These are phyloP conservation scores for Amylocarpus encephaloides DNA, from an alignment of 2,329 filamentous ascomycete genomes.

Conservation along the genomic window DNA sequence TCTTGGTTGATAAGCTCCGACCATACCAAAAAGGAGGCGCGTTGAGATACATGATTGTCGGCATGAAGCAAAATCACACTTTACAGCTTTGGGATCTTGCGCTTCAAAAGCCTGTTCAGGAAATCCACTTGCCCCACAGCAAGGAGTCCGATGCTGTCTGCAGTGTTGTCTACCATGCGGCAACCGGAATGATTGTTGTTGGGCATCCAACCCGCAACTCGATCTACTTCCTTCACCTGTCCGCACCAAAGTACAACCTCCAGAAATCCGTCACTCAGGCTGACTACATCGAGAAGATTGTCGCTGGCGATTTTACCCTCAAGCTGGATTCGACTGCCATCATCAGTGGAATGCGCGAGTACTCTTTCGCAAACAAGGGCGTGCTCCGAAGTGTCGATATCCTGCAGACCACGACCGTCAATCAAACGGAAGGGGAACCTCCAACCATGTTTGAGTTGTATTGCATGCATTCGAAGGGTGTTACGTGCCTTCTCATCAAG, in stretches of 20 bases:
- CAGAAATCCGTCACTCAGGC: constrained; percentile 75
- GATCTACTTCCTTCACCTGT: constrained; percentile 93
- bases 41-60: constrained; percentile 90
- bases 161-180: constrained; percentile 89
- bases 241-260: constrained; percentile 86
- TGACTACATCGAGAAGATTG: constrained; percentile 74
- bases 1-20: constrained; percentile 92
- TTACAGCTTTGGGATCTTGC: constrained; percentile 97
- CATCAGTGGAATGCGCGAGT: constrained; percentile 93
- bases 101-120: constrained; percentile 90
- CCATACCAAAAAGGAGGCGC: constrained; percentile 87
- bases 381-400: constrained; percentile 86
- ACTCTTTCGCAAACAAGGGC: constrained; percentile 82
- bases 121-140: constrained; percentile 91
- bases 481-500: constrained; percentile 82
- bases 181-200: constrained; percentile 87
- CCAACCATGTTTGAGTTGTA: constrained; percentile 87
- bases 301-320: constrained; percentile 63
- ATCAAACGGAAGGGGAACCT: constrained; percentile 55
- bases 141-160: constrained; percentile 98
- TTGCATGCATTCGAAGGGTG: constrained; percentile 93
- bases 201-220: constrained; percentile 96
- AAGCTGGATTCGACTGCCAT: constrained; percentile 93
- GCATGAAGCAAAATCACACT: constrained; percentile 98
- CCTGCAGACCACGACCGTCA: constrained; percentile 62